Percentiles rank a stretch among this genome's conserved stretches.
These are phyloP conservation scores for Phialophora verrucosa DNA, from an alignment of 2,329 filamentous ascomycete species.

Conservation along the genomic window DNA sequence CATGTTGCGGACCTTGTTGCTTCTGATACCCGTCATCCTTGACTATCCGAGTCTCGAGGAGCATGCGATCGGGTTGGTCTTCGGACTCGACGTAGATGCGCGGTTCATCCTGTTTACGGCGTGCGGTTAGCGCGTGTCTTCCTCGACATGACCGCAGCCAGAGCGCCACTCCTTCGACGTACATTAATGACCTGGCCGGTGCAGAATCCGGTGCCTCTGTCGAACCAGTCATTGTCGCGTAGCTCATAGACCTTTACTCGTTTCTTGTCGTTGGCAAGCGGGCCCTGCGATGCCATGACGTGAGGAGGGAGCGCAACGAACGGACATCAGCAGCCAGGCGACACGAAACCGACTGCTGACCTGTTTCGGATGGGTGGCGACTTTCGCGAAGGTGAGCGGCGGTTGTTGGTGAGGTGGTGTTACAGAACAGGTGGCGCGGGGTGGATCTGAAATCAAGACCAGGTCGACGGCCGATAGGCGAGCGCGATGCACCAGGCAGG, in stretches of 20 bases:
- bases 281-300: conserved; percentile 55
- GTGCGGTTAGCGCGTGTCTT: conserved; percentile 22
- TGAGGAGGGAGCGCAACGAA: conserved; percentile 28
- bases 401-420: conserved; percentile 17
- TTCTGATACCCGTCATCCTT: conserved; percentile 98
- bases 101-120: conserved; percentile 69
- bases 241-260: conserved; percentile 99
- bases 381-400: conserved; percentile 22
- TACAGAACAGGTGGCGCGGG: conserved; percentile 35
- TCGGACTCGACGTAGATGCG: conserved; percentile 91
- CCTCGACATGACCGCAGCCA: not conserved
- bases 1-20: conserved; percentile 77
- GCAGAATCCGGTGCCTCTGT: conserved; percentile 95
- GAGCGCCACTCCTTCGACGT: conserved; percentile 48
- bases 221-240: conserved; percentile 98
- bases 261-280: conserved; percentile 57
- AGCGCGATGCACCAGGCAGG: conserved; percentile 24
- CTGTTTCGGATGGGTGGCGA: conserved; percentile 18
- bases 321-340: conserved; percentile 35
- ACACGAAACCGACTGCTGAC: conserved; percentile 23
- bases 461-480: conserved; percentile 21
- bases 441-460: conserved; percentile 21
- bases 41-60: conserved; percentile 86
- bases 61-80: conserved; percentile 79
- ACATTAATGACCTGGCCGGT: conserved; percentile 76